phyloP scores from a whole-genome alignment of 164 flowering plant genomes.

The Euptelea pleiosperma region DNA sequence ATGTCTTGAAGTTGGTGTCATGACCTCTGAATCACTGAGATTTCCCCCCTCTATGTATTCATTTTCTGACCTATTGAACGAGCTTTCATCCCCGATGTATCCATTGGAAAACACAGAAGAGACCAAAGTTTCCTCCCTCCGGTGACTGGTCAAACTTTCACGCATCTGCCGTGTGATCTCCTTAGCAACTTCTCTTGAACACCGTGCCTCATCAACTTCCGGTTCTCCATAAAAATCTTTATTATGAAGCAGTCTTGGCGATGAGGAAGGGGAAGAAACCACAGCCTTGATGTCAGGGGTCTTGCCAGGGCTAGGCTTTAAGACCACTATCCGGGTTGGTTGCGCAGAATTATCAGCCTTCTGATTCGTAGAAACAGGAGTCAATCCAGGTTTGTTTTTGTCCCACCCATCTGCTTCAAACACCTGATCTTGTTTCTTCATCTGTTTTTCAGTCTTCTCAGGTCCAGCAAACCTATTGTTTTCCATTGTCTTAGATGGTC shows the following conservation, averaged over 20 bases:
- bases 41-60: conserved; percentile 50
- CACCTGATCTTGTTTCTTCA: conserved; percentile 30
- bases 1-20: conserved; percentile 76
- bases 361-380: conserved; percentile 28
- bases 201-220: conserved; percentile 43
- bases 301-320: conserved; percentile 71
- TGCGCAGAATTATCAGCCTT: conserved; percentile 34
- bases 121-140: conserved; percentile 55
- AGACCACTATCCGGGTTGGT: conserved; percentile 45
- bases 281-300: conserved; percentile 44
- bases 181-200: conserved; percentile 67
- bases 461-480: conserved; percentile 24
- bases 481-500: conserved; percentile 64
- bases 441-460: conserved; percentile 31
- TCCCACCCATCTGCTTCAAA: conserved; percentile 37
- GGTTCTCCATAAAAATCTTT: conserved; percentile 39
- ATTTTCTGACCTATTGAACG: conserved; percentile 69
- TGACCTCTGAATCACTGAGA: conserved; percentile 74
- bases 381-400: conserved; percentile 23
- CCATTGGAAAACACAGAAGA: conserved; percentile 85
- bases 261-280: conserved; percentile 41
- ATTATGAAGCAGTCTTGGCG: conserved; percentile 32
- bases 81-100: conserved; percentile 81
- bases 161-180: conserved; percentile 61
- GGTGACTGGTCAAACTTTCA: conserved; percentile 48